Evolutionary conservation across 1,284 basidiomycete genomes (phyloP), one percentile per base, ranked within the genome.

Genomic region (Leccinum fuscescens): DNA sequence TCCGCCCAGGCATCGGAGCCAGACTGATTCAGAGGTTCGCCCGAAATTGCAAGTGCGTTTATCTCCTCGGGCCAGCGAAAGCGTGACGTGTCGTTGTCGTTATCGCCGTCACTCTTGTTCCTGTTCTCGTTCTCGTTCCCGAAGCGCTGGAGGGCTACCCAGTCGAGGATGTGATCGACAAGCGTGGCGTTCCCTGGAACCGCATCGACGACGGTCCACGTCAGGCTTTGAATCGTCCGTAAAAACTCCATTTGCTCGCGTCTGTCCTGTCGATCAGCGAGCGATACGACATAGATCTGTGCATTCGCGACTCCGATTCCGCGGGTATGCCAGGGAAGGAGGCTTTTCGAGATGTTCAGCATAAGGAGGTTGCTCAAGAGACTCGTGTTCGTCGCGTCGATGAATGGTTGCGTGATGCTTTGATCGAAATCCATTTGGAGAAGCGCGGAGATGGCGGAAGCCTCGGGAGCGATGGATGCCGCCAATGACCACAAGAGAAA

Each of bases 171-270:
- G 2, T 62, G 66, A 14, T 64, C 33, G 20, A 86, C 74, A 6
- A 78, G 58, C 2, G 72, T 60, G 33, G 79, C 73, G 7, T 77
- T 70, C 0, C 76, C 66, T 14, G 71, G 62, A 1, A 79, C 68
- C 11, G 84, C 86, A 57, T 84, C 77, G n/a, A 81, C 60, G 65
- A 86, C 82, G 2, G 76, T 78, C 84, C 85, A 89, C 15, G 72
- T 66, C 9, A 88, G 65, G 14, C 70, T 76, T 44, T 62, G 67
- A 14, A 37, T 56, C 24, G 50, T 57, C 22, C 62, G 61, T 12
- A 69, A 46, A 49, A 55, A 46, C 24, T 60, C 68, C 70, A 69
- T 70, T n/a, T 72, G 64, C 50, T 65, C 60, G 27, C 66, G 70
- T 53, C 67, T 65, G 20, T 69, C 68, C 51, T 57, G 68, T 51